These are phyloP conservation scores for Diacronema lutheri DNA, from an alignment of 78 protist species.

Conservation along the genomic window DNA sequence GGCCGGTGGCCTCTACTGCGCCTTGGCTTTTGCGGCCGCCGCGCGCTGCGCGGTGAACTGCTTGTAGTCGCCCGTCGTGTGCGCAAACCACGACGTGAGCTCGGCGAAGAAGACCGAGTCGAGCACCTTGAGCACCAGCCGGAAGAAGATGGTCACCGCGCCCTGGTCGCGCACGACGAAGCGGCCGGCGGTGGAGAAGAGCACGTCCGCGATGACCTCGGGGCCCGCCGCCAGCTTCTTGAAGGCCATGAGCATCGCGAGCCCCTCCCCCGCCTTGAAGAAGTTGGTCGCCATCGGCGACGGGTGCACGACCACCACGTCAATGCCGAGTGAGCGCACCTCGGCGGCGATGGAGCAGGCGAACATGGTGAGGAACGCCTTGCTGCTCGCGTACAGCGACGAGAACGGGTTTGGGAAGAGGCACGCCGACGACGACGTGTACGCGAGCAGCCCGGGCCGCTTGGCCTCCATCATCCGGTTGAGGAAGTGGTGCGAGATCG, in stretches of 20 bases:
- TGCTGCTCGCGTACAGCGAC: conserved; percentile 17
- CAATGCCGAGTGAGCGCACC: conserved; percentile 18
- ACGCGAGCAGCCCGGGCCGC: conserved; percentile 5
- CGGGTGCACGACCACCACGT: conserved; percentile 39
- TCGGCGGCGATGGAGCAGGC: conserved; percentile 43
- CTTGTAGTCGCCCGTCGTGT: background rate
- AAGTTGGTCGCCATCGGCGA: background rate
- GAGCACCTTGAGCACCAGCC: background rate
- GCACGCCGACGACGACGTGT: conserved; percentile 30
- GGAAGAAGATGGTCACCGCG: background rate
- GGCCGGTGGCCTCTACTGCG: too few relatives aligned
- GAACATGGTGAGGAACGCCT: conserved; percentile 23
- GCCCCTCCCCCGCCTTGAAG: background rate
- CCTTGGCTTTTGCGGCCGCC: too few relatives aligned
- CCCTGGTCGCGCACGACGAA: background rate
- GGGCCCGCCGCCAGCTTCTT: background rate
- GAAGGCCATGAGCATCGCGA: background rate
- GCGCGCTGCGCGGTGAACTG: background rate
- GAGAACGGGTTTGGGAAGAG: conserved; percentile 37
- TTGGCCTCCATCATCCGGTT: background rate
- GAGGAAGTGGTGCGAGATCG: conserved; percentile 25
- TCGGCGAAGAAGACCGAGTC: background rate
- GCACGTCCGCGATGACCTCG: background rate
- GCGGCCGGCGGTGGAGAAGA: background rate
- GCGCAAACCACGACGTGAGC: background rate